Percentiles rank a stretch among this genome's conserved stretches.
Evolutionary conservation across 306 rosid species (phyloP).

Genomic region (Spatholobus suberectus): DNA sequence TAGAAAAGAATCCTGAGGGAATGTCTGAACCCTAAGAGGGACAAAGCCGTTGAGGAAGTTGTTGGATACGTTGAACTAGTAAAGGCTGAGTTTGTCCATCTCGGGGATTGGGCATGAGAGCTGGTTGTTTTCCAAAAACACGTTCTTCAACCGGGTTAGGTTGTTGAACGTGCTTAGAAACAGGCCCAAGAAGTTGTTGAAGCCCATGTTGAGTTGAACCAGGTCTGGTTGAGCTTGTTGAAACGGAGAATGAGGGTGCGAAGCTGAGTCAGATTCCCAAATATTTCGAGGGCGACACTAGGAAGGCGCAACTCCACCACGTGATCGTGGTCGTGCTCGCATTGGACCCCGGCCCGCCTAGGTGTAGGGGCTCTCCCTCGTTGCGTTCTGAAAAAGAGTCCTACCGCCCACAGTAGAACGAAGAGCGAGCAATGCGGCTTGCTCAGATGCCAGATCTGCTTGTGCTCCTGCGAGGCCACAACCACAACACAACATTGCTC

Average conservation of each 20-base stretch:
- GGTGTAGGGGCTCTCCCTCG: slow-evolving; percentile 47
- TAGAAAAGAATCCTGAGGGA: slow-evolving; percentile 51
- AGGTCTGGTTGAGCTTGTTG: slow-evolving; percentile 56
- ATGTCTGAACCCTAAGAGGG: slow-evolving; percentile 49
- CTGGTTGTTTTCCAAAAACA: slow-evolving; percentile 55
- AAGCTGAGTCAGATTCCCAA: slow-evolving; percentile 56
- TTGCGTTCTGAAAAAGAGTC: slow-evolving; percentile 60
- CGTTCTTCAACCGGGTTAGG: slow-evolving; percentile 51
- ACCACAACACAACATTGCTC: neutral
- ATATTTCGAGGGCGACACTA: slow-evolving; percentile 65
- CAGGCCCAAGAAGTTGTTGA: slow-evolving; percentile 65
- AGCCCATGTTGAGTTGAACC: slow-evolving; percentile 66
- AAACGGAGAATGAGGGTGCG: slow-evolving; percentile 69
- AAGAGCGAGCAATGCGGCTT: slow-evolving; percentile 63
- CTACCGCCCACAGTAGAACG: slow-evolving; percentile 60
- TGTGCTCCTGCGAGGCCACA: neutral
- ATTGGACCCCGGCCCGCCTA: slow-evolving; percentile 71
- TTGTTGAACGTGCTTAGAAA: slow-evolving; percentile 42
- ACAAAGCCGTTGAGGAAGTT: slow-evolving; percentile 66
- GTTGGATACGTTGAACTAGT: slow-evolving; percentile 70
- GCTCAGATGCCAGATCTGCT: slow-evolving; percentile 59
- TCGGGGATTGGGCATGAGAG: slow-evolving; percentile 54
- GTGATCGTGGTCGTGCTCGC: slow-evolving; percentile 47
- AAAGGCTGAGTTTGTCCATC: slow-evolving; percentile 31
- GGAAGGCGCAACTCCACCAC: slow-evolving; percentile 68